phyloP scores from a whole-genome alignment of 2,329 filamentous ascomycete species.

The Byssothecium circinans region DNA sequence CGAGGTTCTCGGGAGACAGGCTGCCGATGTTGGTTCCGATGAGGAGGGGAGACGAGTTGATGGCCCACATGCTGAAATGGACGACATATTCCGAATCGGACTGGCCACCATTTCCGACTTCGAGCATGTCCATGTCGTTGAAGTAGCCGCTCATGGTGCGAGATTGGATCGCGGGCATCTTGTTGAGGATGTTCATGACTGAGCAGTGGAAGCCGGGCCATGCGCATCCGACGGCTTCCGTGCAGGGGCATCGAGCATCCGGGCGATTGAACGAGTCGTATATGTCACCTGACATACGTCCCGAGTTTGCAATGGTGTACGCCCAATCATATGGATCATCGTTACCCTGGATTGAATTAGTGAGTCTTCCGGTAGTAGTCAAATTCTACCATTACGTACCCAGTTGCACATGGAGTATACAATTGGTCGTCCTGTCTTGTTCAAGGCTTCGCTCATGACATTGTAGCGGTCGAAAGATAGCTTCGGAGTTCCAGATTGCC shows the following conservation, averaged over 20 bases:
- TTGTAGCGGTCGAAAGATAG: conserved; percentile 33
- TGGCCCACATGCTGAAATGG: conserved; percentile 53
- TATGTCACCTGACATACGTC: conserved; percentile 37
- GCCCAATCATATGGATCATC: conserved; percentile 26
- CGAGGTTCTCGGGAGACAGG: conserved; percentile 47
- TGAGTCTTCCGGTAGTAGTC: too few relatives aligned
- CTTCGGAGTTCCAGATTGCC: conserved; percentile 27
- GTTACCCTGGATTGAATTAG: not conserved
- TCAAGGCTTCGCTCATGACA: conserved; percentile 28
- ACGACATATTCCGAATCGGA: conserved; percentile 39
- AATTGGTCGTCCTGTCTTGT: conserved; percentile 27
- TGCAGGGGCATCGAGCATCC: conserved; percentile 30
- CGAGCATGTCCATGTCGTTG: conserved; percentile 37
- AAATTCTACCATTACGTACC: conserved; percentile 7
- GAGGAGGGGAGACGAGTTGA: conserved; percentile 50
- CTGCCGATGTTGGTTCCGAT: conserved; percentile 46
- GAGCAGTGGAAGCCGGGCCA: conserved; percentile 33
- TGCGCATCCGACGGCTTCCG: conserved; percentile 25
- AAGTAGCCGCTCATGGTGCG: conserved; percentile 33
- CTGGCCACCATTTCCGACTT: conserved; percentile 33
- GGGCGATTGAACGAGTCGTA: conserved; percentile 35
- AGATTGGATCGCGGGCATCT: conserved; percentile 29
- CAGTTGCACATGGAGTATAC: conserved; percentile 40
- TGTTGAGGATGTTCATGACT: conserved; percentile 33
- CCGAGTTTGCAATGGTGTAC: conserved; percentile 37